Evolutionary conservation across 495 filamentous ascomycete genomes (phyloP).

Genomic region (Xylaria scruposa): DNA sequence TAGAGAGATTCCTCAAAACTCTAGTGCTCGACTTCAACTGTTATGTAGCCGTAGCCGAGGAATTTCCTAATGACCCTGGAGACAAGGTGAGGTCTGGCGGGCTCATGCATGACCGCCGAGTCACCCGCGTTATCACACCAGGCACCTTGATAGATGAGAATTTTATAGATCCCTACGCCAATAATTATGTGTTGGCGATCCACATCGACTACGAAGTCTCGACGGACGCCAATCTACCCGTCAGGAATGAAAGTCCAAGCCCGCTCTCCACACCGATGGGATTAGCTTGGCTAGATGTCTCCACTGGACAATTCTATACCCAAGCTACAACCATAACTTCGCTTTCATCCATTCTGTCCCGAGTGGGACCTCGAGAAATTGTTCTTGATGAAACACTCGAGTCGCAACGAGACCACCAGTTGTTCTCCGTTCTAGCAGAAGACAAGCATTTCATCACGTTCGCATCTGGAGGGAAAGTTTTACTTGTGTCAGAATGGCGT

Average conservation of each 20-base stretch:
- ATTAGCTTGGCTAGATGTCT: constrained; percentile 92
- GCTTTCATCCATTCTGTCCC: constrained; percentile 77
- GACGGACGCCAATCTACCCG: constrained; percentile 17
- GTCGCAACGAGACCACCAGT: constrained; percentile 48
- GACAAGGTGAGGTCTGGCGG: constrained; percentile 73
- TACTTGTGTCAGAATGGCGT: constrained; percentile 70
- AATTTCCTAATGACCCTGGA: constrained; percentile 74
- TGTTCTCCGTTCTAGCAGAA: constrained; percentile 57
- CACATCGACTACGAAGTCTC: constrained; percentile 48
- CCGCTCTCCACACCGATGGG: constrained; percentile 62
- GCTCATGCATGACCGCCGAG: constrained; percentile 79
- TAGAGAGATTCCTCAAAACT: constrained; percentile 89
- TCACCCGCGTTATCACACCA: constrained; percentile 88
- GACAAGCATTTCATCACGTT: constrained; percentile 67
- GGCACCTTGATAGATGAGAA: constrained; percentile 97
- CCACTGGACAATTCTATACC: constrained; percentile 91
- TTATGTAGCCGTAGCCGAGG: constrained; percentile 93
- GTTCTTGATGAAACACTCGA: constrained; percentile 71
- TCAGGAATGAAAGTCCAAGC: constrained; percentile 7
- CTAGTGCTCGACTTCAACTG: constrained; percentile 89
- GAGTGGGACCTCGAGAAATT: constrained; percentile 85
- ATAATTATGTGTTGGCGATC: constrained; percentile 87
- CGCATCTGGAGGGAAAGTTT: constrained; percentile 50
- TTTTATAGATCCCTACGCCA: constrained; percentile 90
- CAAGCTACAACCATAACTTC: constrained; percentile 76